Evolutionary conservation across 2,329 filamentous ascomycete species (phyloP).

Genomic region (Alternaria sp.): DNA sequence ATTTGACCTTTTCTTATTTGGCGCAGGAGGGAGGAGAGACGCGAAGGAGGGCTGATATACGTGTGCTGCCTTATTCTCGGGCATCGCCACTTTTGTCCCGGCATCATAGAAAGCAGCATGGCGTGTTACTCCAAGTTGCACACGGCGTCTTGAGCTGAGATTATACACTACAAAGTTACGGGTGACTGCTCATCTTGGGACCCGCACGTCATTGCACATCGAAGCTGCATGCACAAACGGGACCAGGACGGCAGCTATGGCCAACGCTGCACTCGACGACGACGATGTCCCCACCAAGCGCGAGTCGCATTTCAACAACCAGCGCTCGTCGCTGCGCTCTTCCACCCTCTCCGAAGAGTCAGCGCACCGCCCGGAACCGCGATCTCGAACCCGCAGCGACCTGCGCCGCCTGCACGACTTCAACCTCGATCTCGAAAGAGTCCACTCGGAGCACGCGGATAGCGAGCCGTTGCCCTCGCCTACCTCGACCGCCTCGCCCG

Average conservation of each 20-base stretch:
- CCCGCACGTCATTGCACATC: conserved; percentile 18
- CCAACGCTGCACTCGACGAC: conserved; percentile 23
- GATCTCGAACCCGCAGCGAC: conserved; percentile 18
- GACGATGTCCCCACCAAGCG: conserved; percentile 30
- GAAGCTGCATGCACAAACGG: conserved; percentile 5
- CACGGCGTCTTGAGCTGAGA: not conserved
- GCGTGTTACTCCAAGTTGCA: not conserved
- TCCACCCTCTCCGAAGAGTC: conserved; percentile 12
- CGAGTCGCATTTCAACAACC: conserved; percentile 42
- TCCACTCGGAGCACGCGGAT: conserved; percentile 18
- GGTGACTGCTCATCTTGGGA: not conserved
- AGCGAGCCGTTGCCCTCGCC: conserved; percentile 12
- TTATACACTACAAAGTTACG: not conserved
- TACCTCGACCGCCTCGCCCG: conserved; percentile 15
- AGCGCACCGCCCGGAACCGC: conserved; percentile 20
- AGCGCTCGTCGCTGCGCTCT: conserved; percentile 42
- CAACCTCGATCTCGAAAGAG: conserved; percentile 15
- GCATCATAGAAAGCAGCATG: not conserved
- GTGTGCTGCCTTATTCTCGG: not conserved
- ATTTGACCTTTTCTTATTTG: conserved; percentile 1
- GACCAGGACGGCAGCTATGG: conserved; percentile 19
- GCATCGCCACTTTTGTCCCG: not conserved
- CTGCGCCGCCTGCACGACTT: conserved; percentile 24
- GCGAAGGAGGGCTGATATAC: not conserved
- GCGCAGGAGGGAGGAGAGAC: conserved; percentile 2